Conservation (phyloP, 352 stramenopile species). For the Phytophthora hybrid region DNA sequence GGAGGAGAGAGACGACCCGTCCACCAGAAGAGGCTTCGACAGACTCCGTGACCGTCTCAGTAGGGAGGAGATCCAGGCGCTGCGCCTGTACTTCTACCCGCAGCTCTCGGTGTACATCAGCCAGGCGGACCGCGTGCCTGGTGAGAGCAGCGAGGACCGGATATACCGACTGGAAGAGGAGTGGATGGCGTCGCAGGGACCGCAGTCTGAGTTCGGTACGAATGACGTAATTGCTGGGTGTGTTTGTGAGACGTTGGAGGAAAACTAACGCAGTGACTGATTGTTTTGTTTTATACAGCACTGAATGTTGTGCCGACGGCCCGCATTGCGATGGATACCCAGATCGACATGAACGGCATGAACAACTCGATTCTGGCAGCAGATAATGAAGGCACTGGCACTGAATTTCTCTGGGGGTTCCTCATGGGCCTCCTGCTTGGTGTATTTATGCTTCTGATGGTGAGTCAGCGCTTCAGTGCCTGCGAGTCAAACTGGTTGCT, state of each 20-base stretch:
- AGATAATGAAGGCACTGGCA: conserved; percentile 90
- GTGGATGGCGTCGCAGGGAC: conserved; percentile 90
- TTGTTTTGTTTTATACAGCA: conserved; percentile 41
- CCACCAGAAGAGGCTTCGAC: conserved; percentile 75
- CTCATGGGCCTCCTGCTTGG: conserved; percentile 88
- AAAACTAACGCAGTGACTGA: not conserved
- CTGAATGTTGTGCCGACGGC: conserved; percentile 83
- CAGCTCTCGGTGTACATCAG: conserved; percentile 88
- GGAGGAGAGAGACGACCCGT: conserved; percentile 70
- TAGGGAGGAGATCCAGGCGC: conserved; percentile 85
- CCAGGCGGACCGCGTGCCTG: conserved; percentile 75
- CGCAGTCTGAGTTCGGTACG: conserved; percentile 89
- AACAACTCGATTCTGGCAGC: conserved; percentile 84
- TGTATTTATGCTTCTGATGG: conserved; percentile 92
- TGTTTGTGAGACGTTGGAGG: not conserved
- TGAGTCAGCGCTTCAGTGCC: conserved; percentile 33
- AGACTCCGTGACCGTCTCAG: conserved; percentile 83
- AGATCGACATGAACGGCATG: conserved; percentile 88
- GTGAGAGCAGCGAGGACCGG: conserved; percentile 86
- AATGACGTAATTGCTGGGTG: not conserved
- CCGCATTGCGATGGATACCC: conserved; percentile 76
- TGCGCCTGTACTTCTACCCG: conserved; percentile 89
- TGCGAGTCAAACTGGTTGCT: not conserved
- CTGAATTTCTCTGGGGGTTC: conserved; percentile 90
- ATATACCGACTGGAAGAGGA: conserved; percentile 91